Conservation (phyloP, 1,284 basidiomycete species). For the Ceratobasidium sp. region DNA sequence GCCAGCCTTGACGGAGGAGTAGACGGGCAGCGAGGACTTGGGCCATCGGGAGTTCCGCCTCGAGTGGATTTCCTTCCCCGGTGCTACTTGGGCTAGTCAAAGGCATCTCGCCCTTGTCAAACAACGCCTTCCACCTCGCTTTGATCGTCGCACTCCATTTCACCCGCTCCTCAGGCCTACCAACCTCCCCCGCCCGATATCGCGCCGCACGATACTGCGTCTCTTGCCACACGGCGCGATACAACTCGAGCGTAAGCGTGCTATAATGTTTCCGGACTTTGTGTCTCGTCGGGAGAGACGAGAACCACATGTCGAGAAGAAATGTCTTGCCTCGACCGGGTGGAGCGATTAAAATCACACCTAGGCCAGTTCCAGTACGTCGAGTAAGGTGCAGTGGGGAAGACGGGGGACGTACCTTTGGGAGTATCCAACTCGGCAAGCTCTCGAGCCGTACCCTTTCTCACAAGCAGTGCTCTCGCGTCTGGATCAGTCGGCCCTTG, state of each 20-base stretch:
- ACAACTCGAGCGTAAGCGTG: conserved; percentile 74
- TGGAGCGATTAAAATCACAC: conserved; percentile 62
- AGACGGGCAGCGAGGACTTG: conserved; percentile 61
- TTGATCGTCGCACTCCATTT: conserved; percentile 58
- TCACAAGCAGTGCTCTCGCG: conserved; percentile 60
- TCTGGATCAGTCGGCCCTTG: conserved; percentile 48
- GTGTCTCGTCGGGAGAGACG: conserved; percentile 66
- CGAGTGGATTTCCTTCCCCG: conserved; percentile 53
- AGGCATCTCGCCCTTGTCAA: conserved; percentile 52
- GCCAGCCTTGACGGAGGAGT: conserved; percentile 65
- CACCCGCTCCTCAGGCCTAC: conserved; percentile 50
- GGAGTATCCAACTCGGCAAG: conserved; percentile 68
- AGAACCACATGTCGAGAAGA: conserved; percentile 73
- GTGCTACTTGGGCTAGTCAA: conserved; percentile 55
- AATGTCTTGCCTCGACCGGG: conserved; percentile 68
- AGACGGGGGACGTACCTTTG: conserved; percentile 62
- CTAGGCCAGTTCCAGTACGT: conserved; percentile 50
- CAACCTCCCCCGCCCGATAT: conserved; percentile 39
- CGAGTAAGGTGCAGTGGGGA: background rate
- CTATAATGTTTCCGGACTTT: conserved; percentile 76
- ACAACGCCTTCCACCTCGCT: conserved; percentile 55
- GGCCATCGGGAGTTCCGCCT: conserved; percentile 56
- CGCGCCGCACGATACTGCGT: conserved; percentile 61
- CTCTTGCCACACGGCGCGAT: conserved; percentile 71
- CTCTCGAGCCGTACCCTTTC: conserved; percentile 68